Evolutionary conservation across 2,329 filamentous ascomycete genomes (phyloP).

Genomic region (Stachybotrys chlorohalonatus): DNA sequence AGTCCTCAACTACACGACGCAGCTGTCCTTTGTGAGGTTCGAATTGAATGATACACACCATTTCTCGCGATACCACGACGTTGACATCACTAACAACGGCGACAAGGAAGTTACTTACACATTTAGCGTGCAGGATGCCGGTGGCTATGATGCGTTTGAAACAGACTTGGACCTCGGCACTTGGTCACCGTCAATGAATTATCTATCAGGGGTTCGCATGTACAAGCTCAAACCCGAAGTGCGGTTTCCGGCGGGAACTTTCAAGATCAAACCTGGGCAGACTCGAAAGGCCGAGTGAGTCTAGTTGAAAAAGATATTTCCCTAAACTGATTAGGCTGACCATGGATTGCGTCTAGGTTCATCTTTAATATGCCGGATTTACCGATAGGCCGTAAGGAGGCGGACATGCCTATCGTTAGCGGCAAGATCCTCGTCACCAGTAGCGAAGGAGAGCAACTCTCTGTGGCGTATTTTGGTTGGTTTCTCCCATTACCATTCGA

Average conservation of each 20-base stretch:
- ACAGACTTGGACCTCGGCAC: neutral
- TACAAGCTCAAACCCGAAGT: conserved; percentile 1
- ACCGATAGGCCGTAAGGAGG: neutral
- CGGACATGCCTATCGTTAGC: neutral
- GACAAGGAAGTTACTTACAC: neutral
- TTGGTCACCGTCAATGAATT: neutral
- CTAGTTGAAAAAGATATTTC: neutral
- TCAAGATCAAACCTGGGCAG: neutral
- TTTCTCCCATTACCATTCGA: too few species aligned
- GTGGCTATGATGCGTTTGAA: neutral
- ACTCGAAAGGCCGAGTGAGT: neutral
- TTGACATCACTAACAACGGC: conserved; percentile 1
- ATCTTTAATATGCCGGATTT: neutral
- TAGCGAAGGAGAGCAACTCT: neutral
- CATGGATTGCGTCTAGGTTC: neutral
- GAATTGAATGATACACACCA: neutral
- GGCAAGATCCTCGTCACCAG: neutral
- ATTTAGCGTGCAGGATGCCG: neutral
- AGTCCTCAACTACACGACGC: neutral
- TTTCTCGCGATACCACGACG: neutral
- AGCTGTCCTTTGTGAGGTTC: neutral
- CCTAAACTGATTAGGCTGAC: neutral
- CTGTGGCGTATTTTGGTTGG: neutral
- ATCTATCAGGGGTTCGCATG: neutral
- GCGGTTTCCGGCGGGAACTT: neutral